Conservation (phyloP, 352 stramenopile species). For the Elongisporangium prolatum region DNA sequence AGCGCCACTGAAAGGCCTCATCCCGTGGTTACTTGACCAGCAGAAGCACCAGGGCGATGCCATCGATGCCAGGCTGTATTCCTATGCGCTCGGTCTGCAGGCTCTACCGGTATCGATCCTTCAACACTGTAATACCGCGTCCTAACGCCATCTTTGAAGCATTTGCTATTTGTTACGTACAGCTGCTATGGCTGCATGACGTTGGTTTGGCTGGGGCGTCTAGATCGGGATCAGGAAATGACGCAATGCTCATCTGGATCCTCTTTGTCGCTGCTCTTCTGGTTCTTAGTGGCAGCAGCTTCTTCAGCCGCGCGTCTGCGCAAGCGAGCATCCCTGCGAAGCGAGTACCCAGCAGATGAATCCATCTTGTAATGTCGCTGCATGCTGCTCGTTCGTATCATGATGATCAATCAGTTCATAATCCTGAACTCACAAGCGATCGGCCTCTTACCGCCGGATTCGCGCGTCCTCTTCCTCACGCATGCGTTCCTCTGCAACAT, state of each 20-base stretch:
- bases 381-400: conserved; percentile 18
- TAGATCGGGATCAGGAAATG: conserved; percentile 15
- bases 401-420: background rate
- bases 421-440: no score
- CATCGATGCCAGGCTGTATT: conserved; percentile 57
- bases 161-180: background rate
- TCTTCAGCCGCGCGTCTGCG: conserved; percentile 47
- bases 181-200: background rate
- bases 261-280: conserved; percentile 14
- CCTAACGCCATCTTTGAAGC: conserved; percentile 2
- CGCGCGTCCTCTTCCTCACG: conserved; percentile 52
- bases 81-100: conserved; percentile 47
- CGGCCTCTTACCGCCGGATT: conserved; percentile 34
- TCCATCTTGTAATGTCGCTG: conserved; percentile 74
- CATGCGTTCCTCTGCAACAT: conserved; percentile 68
- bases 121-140: background rate
- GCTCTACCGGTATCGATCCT: conserved; percentile 14
- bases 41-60: conserved; percentile 32
- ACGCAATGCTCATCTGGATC: conserved; percentile 20
- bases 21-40: conserved; percentile 48
- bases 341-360: conserved; percentile 60
- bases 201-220: background rate
- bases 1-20: conserved; percentile 52
- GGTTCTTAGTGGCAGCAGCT: conserved; percentile 18
- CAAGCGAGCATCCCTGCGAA: conserved; percentile 62